Evolutionary conservation across 306 rosid species (phyloP).

Genomic region (Sechiopsis laciniata): DNA sequence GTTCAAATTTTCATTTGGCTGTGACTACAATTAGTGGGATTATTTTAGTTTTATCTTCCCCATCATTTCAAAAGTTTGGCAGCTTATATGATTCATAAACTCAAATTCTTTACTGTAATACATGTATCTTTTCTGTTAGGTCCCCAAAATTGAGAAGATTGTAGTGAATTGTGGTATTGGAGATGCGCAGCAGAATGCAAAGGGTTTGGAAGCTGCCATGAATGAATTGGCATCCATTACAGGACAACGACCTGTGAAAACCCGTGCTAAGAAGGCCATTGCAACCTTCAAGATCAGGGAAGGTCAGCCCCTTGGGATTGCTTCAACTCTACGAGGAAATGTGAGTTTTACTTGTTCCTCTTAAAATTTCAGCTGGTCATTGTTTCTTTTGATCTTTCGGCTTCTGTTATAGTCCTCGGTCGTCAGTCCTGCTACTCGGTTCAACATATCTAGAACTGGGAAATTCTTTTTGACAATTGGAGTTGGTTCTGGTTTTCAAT

Average conservation of each 20-base stretch:
- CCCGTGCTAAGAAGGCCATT: constrained; percentile 71
- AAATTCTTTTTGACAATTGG: neutral
- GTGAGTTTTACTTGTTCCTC: constrained; percentile 39
- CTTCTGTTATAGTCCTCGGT: neutral
- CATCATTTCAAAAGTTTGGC: neutral
- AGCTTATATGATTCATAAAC: neutral
- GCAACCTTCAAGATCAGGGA: constrained; percentile 97
- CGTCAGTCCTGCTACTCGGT: neutral
- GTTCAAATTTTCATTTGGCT: neutral
- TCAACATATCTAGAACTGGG: neutral
- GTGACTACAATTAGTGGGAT: neutral
- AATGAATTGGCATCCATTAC: constrained; percentile 74
- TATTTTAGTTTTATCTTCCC: neutral
- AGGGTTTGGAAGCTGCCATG: constrained; percentile 90
- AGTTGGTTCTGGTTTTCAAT: neutral
- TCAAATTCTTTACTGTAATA: neutral
- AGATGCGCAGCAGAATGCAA: constrained; percentile 92
- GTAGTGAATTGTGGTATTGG: constrained; percentile 97
- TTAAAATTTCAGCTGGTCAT: neutral
- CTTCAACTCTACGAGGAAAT: constrained; percentile 82
- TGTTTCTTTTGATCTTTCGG: neutral
- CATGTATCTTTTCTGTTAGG: constrained; percentile 37
- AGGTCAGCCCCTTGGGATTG: constrained; percentile 97
- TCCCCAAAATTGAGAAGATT: constrained; percentile 81
- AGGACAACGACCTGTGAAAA: constrained; percentile 88